phyloP scores from a whole-genome alignment of 1,284 basidiomycete genomes.

The Ceratobasidium sp. region DNA sequence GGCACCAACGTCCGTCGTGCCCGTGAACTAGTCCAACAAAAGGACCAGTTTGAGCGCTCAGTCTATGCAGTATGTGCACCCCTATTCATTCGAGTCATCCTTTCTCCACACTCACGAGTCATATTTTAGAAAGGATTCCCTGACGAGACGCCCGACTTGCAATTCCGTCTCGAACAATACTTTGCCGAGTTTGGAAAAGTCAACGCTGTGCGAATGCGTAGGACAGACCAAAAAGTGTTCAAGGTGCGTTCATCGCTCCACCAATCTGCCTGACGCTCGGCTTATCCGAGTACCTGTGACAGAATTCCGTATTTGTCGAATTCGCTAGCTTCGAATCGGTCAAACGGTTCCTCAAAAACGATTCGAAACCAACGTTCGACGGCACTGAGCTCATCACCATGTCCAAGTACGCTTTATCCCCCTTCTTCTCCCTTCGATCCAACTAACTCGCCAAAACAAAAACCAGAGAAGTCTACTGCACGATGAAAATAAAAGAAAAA shows the following conservation, averaged over 20 bases:
- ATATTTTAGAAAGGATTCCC: conserved; percentile 87
- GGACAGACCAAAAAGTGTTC: conserved; percentile 80
- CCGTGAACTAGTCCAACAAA: conserved; percentile 78
- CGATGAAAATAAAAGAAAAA: conserved; percentile 98
- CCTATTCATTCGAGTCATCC: background rate
- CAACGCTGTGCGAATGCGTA: conserved; percentile 89
- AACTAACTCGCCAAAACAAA: background rate
- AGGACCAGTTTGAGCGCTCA: conserved; percentile 81
- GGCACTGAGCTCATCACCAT: conserved; percentile 83
- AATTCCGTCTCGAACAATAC: conserved; percentile 84
- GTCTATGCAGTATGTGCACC: conserved; percentile 80
- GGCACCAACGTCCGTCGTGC: conserved; percentile 79
- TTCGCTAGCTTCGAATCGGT: conserved; percentile 81
- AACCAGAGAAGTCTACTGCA: conserved; percentile 85
- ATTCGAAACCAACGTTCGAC: conserved; percentile 83
- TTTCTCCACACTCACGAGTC: conserved; percentile 10
- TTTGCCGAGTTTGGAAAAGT: conserved; percentile 86
- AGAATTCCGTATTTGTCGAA: conserved; percentile 95
- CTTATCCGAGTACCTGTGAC: conserved; percentile 6
- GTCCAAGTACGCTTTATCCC: conserved; percentile 75
- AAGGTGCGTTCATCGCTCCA: conserved; percentile 67
- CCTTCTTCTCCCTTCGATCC: conserved; percentile 1
- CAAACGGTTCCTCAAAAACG: conserved; percentile 81
- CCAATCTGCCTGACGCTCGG: background rate
- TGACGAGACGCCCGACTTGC: conserved; percentile 77